These are phyloP conservation scores for Picea mariana DNA, from an alignment of 83 land plant genomes.

Conservation along the genomic window DNA sequence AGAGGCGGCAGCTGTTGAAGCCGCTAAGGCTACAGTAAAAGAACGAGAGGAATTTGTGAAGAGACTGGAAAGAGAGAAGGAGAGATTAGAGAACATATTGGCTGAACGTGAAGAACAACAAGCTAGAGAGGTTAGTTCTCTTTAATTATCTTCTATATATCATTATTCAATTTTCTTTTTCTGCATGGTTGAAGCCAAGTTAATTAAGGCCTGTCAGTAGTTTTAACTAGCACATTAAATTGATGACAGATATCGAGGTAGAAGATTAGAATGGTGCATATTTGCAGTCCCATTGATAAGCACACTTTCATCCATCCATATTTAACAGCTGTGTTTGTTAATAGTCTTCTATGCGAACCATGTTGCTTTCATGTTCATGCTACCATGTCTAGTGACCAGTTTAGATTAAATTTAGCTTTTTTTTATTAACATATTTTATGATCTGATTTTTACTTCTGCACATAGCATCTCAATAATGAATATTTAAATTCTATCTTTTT, in stretches of 20 bases:
- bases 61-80: conserved; percentile 70
- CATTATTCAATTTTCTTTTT: not conserved
- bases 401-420: no score
- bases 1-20: conserved; percentile 49
- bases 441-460: no score
- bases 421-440: no score
- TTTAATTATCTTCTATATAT: not conserved
- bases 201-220: not conserved
- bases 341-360: no score
- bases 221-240: not conserved
- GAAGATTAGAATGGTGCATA: not conserved
- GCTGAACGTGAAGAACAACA: conserved; percentile 62
- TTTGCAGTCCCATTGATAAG: not conserved
- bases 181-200: not conserved
- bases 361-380: no score
- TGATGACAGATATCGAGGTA: not conserved
- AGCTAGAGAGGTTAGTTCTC: conserved; percentile 50
- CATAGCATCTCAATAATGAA: no score
- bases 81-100: conserved; percentile 60
- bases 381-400: no score
- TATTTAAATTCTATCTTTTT: no score
- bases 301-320: not conserved
- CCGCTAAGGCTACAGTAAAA: conserved; percentile 49
- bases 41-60: conserved; percentile 60
- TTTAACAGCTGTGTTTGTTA: not conserved